Base-by-base conservation (phyloP, 345 rosid species). In the Pelargonium nanum region DNA sequence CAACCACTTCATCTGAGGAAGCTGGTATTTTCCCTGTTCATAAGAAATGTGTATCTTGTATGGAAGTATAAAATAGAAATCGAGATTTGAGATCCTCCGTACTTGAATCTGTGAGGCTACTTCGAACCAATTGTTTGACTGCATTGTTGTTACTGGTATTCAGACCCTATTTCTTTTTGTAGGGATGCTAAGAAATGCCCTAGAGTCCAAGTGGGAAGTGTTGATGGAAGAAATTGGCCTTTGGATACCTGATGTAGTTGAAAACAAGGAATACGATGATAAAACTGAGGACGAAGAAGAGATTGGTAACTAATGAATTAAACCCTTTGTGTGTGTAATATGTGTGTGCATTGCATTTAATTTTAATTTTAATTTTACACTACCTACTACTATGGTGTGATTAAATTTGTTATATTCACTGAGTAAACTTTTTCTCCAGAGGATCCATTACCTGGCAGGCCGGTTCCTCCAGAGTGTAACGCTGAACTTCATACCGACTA, bases 401-500 rank as follows among this genome's bases (percentile, higher is more conserved):
- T 34, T 3, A 34, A 34, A 3, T 34, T 34, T 34, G 2, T 9
- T 12, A 6, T 40, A 40, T 40, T 40, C 48, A 34, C 45, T 28
- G 32, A 28, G 7, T 2, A 28, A 28, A 28, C 45, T 34, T 5
- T 12, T 9, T 6, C 16, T 60, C 56, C 75, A 90, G 99, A 84
- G 63, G 95, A 81, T 57, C 79, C 78, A 51, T 75, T 94, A 70
- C 86, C 99, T 5, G 99, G 99, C 58, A 86, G 95, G 78, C 86
- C 89, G 7, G 68, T 78, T 68, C 96, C 92, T 61, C 78, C 72
- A 12, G 90, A 81, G 77, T 94, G 99, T 60, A 74, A 78, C 53
- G 77, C 83, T 10, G 85, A 90, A 75, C 95, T 94, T 72, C 97
- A 90, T 78, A 63, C 96, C 10, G 99, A 94, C 73, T 94, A 94